Evolutionary conservation across 225 moss, liverwort and hornwort species (phyloP).

Genomic region (Marchantia paleacea): DNA sequence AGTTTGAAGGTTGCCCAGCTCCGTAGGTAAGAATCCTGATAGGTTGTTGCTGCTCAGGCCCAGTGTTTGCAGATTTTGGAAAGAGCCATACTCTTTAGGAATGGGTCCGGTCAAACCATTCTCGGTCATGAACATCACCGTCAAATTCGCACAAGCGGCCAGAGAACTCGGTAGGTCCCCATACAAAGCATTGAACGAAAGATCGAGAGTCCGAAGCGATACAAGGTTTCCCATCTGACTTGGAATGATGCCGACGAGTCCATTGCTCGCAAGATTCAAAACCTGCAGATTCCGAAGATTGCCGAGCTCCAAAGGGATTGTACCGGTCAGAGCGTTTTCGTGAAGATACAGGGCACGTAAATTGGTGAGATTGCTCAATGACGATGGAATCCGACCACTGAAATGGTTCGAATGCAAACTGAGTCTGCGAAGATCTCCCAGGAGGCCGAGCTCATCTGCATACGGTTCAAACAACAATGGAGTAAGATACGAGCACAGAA

Average conservation of each 20-base stretch:
- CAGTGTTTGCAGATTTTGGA: constrained; percentile 47
- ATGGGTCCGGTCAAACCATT: constrained; percentile 59
- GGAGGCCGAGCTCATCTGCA: constrained; percentile 60
- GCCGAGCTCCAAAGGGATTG: constrained; percentile 50
- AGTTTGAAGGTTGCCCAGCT: constrained; percentile 43
- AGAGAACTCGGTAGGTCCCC: constrained; percentile 58
- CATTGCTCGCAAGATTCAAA: constrained; percentile 56
- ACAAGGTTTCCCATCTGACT: constrained; percentile 47
- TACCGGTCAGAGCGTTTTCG: constrained; percentile 63
- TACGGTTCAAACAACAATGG: neutral
- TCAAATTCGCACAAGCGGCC: constrained; percentile 41
- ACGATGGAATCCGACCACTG: constrained; percentile 66
- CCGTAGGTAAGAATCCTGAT: constrained; percentile 55
- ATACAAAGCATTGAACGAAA: constrained; percentile 51
- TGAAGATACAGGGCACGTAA: constrained; percentile 64
- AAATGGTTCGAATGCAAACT: constrained; percentile 69
- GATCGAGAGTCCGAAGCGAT: constrained; percentile 55
- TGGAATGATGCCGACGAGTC: constrained; percentile 62
- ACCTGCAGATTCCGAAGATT: constrained; percentile 51
- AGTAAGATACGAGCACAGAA: neutral
- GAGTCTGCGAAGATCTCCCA: constrained; percentile 64
- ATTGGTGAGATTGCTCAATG: constrained; percentile 61
- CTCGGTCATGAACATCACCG: constrained; percentile 39
- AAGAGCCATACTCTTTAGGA: constrained; percentile 51
- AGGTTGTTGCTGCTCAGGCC: constrained; percentile 58